phyloP scores from a whole-genome alignment of 225 moss, liverwort and hornwort genomes.

The Neckera pumila region DNA sequence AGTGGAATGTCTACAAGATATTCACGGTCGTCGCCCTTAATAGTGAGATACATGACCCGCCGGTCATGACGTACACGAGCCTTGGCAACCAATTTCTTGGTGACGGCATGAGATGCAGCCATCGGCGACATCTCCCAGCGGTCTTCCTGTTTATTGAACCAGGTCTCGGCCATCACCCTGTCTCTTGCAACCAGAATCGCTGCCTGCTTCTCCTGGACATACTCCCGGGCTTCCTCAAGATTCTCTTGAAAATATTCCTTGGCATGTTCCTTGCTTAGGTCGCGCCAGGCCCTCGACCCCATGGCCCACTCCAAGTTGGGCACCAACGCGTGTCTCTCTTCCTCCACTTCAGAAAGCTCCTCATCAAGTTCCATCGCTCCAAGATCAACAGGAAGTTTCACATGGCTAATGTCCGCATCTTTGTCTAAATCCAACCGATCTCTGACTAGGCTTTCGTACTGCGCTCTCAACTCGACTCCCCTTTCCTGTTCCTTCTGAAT shows the following conservation, averaged over 20 bases:
- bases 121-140: constrained; percentile 87
- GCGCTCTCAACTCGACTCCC: constrained; percentile 25
- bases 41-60: constrained; percentile 53
- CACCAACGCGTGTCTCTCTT: neutral
- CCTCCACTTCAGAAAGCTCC: neutral
- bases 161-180: constrained; percentile 69
- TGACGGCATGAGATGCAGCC: constrained; percentile 72
- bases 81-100: constrained; percentile 55
- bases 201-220: constrained; percentile 43
- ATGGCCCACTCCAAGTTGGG: constrained; percentile 23
- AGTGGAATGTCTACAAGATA: constrained; percentile 58
- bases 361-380: constrained; percentile 2
- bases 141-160: constrained; percentile 59
- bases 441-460: constrained; percentile 46
- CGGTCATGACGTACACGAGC: constrained; percentile 92
- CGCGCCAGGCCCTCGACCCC: constrained; percentile 38
- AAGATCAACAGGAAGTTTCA: constrained; percentile 16
- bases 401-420: constrained; percentile 38
- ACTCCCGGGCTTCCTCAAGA: constrained; percentile 33
- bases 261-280: constrained; percentile 18
- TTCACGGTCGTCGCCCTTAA: constrained; percentile 88
- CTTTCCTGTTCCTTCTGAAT: constrained; percentile 43
- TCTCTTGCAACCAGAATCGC: constrained; percentile 74
- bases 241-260: constrained; percentile 34
- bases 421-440: constrained; percentile 26